phyloP scores from a whole-genome alignment of 2,329 filamentous ascomycete species.

The Penicillium glabrum region DNA sequence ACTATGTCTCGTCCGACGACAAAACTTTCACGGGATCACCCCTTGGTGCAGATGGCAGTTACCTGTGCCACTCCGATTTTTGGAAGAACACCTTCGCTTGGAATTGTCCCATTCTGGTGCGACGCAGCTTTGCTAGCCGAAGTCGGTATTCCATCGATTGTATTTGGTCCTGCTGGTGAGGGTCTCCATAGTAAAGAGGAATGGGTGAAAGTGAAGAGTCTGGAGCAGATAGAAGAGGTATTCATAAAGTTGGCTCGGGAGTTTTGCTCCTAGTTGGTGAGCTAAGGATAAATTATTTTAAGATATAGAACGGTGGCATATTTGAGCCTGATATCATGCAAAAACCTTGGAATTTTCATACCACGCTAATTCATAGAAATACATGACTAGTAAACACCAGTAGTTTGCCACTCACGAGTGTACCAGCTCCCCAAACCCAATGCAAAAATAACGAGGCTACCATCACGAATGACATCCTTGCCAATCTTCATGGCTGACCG shows the following conservation, averaged over 20 bases:
- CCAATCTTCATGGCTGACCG: slow-evolving; percentile 39
- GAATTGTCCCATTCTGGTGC: slow-evolving; percentile 48
- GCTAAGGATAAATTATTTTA: not conserved
- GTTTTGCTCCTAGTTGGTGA: not conserved
- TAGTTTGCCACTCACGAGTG: slow-evolving; percentile 29
- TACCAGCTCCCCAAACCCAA: slow-evolving; percentile 47
- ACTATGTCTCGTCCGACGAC: slow-evolving; percentile 47
- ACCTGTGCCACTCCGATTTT: slow-evolving; percentile 29
- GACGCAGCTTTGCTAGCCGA: slow-evolving; percentile 52
- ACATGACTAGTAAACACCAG: not conserved
- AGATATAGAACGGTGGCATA: too few relatives aligned
- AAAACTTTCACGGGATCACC: slow-evolving; percentile 42
- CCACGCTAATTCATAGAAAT: slow-evolving; percentile 1
- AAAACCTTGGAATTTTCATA: slow-evolving; percentile 3
- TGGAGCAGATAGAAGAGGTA: slow-evolving; percentile 33
- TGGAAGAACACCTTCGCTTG: slow-evolving; percentile 25
- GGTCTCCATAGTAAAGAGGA: slow-evolving; percentile 54
- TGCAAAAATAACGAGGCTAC: slow-evolving; percentile 46
- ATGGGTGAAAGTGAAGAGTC: slow-evolving; percentile 49
- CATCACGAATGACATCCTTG: slow-evolving; percentile 43
- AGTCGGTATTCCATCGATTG: slow-evolving; percentile 47
- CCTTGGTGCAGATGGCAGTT: slow-evolving; percentile 39
- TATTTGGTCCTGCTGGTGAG: slow-evolving; percentile 51
- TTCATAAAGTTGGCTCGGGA: slow-evolving; percentile 13
- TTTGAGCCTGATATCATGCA: not conserved